These are phyloP conservation scores for Fraxinus pennsylvanica DNA, from an alignment of 257 asterid genomes.

Conservation along the genomic window DNA sequence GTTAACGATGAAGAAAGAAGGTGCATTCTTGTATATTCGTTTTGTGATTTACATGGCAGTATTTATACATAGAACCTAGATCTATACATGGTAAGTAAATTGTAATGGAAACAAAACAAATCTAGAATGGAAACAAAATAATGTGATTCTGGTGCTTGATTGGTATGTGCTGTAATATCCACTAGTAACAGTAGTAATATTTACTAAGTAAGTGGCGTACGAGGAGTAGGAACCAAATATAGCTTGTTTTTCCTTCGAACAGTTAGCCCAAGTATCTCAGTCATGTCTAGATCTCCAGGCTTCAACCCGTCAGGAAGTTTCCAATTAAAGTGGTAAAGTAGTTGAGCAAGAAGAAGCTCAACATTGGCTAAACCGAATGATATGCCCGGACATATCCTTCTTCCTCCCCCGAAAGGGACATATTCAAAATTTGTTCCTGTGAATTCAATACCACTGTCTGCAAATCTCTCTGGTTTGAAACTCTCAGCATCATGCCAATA, in stretches of 20 bases:
- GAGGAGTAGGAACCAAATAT: conserved; percentile 22
- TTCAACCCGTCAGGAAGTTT: conserved; percentile 23
- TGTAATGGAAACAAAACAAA: too few species aligned
- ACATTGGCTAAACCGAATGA: conserved; percentile 25
- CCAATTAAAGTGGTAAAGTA: conserved; percentile 41
- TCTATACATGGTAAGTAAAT: too few species aligned
- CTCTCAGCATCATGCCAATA: conserved; percentile 27
- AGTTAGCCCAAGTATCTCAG: conserved; percentile 27
- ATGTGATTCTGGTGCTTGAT: too few species aligned
- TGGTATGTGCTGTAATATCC: too few species aligned
- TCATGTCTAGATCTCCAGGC: conserved; percentile 31
- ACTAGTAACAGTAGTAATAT: neutral
- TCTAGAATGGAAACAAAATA: too few species aligned
- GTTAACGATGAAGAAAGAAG: too few species aligned
- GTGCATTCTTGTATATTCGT: too few species aligned
- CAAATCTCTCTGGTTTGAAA: conserved; percentile 33
- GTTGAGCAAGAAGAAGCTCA: conserved; percentile 24
- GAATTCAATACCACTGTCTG: neutral
- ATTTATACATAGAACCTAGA: too few species aligned
- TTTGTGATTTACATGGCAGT: too few species aligned
- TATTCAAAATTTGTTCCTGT: conserved; percentile 25
- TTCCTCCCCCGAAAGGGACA: conserved; percentile 36
- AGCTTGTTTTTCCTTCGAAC: conserved; percentile 25
- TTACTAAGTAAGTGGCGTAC: neutral
- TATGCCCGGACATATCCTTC: conserved; percentile 30